Base-by-base conservation (phyloP, 2,329 filamentous ascomycete genomes). In the Pseudocercospora macadamiae region DNA sequence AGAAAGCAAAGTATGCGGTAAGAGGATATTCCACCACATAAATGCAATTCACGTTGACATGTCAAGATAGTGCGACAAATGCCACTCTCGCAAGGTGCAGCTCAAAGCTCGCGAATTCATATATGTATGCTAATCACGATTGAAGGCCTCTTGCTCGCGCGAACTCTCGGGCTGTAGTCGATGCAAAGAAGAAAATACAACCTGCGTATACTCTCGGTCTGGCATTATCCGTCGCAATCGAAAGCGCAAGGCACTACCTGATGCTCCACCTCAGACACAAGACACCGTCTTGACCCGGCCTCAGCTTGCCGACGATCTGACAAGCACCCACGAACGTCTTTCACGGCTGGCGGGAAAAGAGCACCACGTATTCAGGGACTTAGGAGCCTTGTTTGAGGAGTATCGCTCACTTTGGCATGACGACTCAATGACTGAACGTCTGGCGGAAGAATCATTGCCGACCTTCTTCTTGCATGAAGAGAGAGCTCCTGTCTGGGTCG, bases 1-100 rank as follows among this genome's bases (percentile, higher is more conserved):
- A 23, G 19, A 32, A 23, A 5, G 48, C 48, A 21, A n/a, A 34
- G 25, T 34, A 51, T 23, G 28, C 48, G 16, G 16, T 34, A 36
- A 51, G 48, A 21, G n/a, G 21, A 16, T 21, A 18, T 4, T 18
- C 12, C 12, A 21, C 39, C 21, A 4, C 16, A 45, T 19, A 21
- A 12, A 18, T 18, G 39, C 39, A n/a, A n/a, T 45, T 10, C 10
- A 6, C 12, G 28, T 12, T 32, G 6, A 12, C 28, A 7, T 32
- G 28, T 7, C 28, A 32, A 19, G 6, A 19, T 36, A 65, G 64
- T 66, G 63, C 55, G 64, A 67, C 37, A 42, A 37, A 32, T 67
- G 64, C 55, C 57, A 54, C 16, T 57, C 57, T 21, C 59, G 62
- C 19, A 67, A 67, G 55, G 63, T 65, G 26, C 23, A 14, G 26